Percentiles rank a stretch among this genome's conserved stretches.
These are phyloP conservation scores for Exserohilum turcica DNA, from an alignment of 2,329 filamentous ascomycete genomes.

Conservation along the genomic window DNA sequence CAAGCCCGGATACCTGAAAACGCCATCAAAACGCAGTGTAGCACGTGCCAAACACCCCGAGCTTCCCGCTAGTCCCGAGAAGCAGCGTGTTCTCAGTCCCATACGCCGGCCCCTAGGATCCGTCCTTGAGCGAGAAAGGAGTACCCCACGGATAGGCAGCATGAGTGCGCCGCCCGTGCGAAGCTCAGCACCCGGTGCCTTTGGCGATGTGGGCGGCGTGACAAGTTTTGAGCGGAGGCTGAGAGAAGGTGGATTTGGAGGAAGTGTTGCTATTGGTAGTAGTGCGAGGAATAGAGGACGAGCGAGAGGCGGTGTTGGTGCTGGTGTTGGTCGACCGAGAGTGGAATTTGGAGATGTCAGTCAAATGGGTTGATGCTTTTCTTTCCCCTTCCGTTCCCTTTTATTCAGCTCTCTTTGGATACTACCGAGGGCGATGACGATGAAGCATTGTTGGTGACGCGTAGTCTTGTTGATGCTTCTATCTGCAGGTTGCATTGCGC, in stretches of 20 bases:
- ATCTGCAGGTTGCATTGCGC: neutral
- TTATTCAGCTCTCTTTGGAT: neutral
- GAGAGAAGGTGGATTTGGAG: constrained; percentile 37
- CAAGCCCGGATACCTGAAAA: constrained; percentile 52
- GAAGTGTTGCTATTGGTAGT: constrained; percentile 12
- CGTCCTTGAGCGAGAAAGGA: constrained; percentile 2
- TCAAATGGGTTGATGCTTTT: constrained; percentile 6
- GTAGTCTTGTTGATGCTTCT: neutral
- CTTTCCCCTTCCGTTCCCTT: neutral
- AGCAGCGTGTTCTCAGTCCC: constrained; percentile 14
- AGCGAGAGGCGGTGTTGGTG: neutral
- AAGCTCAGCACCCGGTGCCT: constrained; percentile 1
- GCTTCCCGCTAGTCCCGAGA: constrained; percentile 33
- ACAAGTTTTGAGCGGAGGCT: constrained; percentile 43
- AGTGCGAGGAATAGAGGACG: neutral
- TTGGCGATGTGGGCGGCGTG: constrained; percentile 20
- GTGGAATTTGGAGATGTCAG: constrained; percentile 13
- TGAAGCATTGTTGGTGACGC: neutral
- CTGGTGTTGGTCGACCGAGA: neutral
- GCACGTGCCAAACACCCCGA: constrained; percentile 42
- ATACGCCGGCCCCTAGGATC: constrained; percentile 2
- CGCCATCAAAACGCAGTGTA: constrained; percentile 51
- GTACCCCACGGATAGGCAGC: constrained; percentile 16
- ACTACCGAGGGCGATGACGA: no score
- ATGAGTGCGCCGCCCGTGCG: constrained; percentile 40